Percentiles rank a stretch among this genome's conserved stretches.
Conservation (phyloP, 2,329 filamentous ascomycete species). For the Neonectria coccinea region DNA sequence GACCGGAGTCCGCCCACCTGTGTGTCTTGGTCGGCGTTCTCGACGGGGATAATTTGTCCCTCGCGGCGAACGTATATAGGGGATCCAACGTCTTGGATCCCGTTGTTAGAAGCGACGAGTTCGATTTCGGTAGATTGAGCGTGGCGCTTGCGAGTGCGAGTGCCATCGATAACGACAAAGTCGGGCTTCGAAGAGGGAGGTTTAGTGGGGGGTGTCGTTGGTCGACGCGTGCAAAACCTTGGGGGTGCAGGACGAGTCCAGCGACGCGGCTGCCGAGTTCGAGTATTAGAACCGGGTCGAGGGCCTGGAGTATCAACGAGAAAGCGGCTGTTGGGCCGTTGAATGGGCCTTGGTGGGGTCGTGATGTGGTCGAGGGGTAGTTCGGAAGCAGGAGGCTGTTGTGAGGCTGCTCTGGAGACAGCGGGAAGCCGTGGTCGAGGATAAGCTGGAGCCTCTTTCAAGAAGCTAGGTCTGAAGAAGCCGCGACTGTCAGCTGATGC, state of each 20-base stretch:
- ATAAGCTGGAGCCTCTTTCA: slow-evolving; percentile 1
- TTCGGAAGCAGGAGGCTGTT: slow-evolving; percentile 1
- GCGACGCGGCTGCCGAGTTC: slow-evolving; percentile 4
- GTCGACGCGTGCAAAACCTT: not conserved
- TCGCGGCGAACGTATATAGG: slow-evolving; percentile 36
- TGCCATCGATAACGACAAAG: slow-evolving; percentile 45
- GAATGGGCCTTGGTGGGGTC: slow-evolving; percentile 31
- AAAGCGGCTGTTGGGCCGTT: slow-evolving; percentile 26
- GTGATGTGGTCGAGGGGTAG: slow-evolving; percentile 16
- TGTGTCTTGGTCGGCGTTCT: slow-evolving; percentile 27
- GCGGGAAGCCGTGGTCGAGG: slow-evolving; percentile 11
- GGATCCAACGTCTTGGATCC: slow-evolving; percentile 27
- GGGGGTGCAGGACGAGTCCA: not conserved
- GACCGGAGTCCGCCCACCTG: slow-evolving; percentile 26
- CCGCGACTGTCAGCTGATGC: slow-evolving; percentile 14
- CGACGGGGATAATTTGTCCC: slow-evolving; percentile 26
- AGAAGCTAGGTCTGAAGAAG: slow-evolving; percentile 10
- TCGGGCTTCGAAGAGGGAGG: slow-evolving; percentile 15
- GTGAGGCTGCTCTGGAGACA: not conserved
- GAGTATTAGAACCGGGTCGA: slow-evolving; percentile 19
- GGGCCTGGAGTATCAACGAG: slow-evolving; percentile 33
- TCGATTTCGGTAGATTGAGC: slow-evolving; percentile 48
- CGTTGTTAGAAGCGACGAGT: slow-evolving; percentile 43
- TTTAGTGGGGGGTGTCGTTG: not conserved
- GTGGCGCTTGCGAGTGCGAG: slow-evolving; percentile 45